Base-by-base conservation (phyloP, 2,329 filamentous ascomycete genomes). In the Rhinocladiella mackenziei region DNA sequence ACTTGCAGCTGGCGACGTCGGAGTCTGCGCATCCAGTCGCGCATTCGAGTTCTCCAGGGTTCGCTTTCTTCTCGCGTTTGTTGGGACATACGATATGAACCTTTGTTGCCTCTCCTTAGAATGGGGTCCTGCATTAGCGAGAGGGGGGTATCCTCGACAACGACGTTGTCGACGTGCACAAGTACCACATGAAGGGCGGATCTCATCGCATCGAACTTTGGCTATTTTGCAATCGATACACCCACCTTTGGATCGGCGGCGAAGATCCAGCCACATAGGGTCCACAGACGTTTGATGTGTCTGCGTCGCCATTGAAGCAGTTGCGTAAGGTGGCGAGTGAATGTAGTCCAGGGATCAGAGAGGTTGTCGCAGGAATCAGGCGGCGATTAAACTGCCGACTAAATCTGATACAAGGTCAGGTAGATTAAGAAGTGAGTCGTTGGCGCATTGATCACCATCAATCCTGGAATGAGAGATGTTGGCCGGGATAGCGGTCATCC, bases 171-270 rank as follows among this genome's bases (percentile, higher is more conserved):
- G 34, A n/a, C 34, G 34, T 25, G 34, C 51, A 45, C 57, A 69
- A 60, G 60, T 63, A 2, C 60, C 60, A 39, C 63, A 65, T 10
- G 45, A 33, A 2, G 49, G 49, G 10, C 36, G 49, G n/a, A 22
- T 13, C 34, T 51, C 49, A 20, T 51, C 45, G 40, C 49, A 51
- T 32, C 39, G 33, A 13, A 51, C 49, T 18, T 51, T 51, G 30
- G 49, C 45, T 17, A 28, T 23, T 20, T 49, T 51, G 40, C 49
- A 51, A 23, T 49, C 45, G 20, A 51, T 42, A 22, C 49, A 51
- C 26, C 49, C 49, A 31, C 29, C 19, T 32, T 32, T 19, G 13
- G 49, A 51, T 9, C 47, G 39, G n/a, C n/a, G n/a, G n/a, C n/a
- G n/a, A n/a, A n/a, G n/a, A n/a, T n/a, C n/a, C n/a, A n/a, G n/a